phyloP scores from a whole-genome alignment of 805 yeast genomes.

The Yamadazyma scolyti region DNA sequence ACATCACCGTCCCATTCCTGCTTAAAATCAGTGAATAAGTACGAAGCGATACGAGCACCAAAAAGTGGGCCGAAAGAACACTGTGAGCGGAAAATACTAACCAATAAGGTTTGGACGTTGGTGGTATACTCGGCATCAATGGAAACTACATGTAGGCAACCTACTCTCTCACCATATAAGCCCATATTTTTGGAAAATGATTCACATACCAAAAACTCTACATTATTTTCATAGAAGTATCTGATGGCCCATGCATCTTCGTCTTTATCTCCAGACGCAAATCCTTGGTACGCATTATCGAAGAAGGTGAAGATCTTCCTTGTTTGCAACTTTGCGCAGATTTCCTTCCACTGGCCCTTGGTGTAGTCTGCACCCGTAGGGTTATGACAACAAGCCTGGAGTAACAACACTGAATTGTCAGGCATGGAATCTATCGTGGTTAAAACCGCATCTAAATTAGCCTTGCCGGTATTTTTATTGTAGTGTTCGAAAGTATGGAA shows the following conservation, averaged over 20 bases:
- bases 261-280: constrained; percentile 56
- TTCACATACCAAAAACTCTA: constrained; percentile 44
- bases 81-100: constrained; percentile 33
- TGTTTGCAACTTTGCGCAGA: constrained; percentile 21
- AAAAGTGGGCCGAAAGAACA: constrained; percentile 46
- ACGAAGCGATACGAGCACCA: constrained; percentile 40
- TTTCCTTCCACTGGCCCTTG: constrained; percentile 32
- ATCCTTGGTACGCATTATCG: constrained; percentile 43
- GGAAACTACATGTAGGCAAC: constrained; percentile 31
- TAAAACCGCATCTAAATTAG: constrained; percentile 25
- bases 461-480: constrained; percentile 20
- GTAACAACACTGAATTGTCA: constrained; percentile 28
- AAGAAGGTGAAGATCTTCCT: constrained; percentile 27
- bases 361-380: constrained; percentile 42
- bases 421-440: constrained; percentile 28
- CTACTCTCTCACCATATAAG: constrained; percentile 37
- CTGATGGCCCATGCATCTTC: constrained; percentile 43
- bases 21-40: constrained; percentile 24
- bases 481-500: constrained; percentile 27
- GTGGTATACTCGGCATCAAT: constrained; percentile 14
- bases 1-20: constrained; percentile 37
- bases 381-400: constrained; percentile 44
- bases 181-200: constrained; percentile 42
- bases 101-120: constrained; percentile 21
- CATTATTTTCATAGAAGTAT: constrained; percentile 22